Conservation (phyloP, 495 filamentous ascomycete species). For the Jackrogersella multiformis region DNA sequence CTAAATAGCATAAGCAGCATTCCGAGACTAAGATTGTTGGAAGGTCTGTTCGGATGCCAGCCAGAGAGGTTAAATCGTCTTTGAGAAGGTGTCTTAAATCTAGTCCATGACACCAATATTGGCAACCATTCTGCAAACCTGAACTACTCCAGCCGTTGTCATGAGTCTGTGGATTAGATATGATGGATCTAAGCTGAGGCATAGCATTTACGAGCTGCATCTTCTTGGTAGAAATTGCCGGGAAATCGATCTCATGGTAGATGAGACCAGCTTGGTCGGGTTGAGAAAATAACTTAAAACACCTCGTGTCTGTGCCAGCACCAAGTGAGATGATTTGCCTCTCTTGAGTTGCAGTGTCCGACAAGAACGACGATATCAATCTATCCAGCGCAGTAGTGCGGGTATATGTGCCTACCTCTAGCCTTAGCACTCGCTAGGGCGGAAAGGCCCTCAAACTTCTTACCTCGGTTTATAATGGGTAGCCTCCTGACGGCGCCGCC, state of each 20-base stretch:
- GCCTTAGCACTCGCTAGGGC: conserved; percentile 36
- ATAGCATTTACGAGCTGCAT: conserved; percentile 45
- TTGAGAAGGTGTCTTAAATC: conserved; percentile 75
- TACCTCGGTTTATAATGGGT: conserved; percentile 94
- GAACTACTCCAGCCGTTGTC: conserved; percentile 45
- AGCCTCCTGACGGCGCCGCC: conserved; percentile 63
- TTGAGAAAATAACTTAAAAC: conserved; percentile 70
- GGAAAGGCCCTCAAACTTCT: conserved; percentile 30
- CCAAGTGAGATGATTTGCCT: conserved; percentile 95
- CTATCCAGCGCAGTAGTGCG: conserved; percentile 86
- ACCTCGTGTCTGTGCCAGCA: conserved; percentile 91
- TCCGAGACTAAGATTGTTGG: conserved; percentile 91
- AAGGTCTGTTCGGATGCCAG: conserved; percentile 53
- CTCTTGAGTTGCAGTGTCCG: conserved; percentile 43
- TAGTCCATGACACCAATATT: conserved; percentile 80
- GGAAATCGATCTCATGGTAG: conserved; percentile 96
- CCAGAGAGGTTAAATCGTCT: conserved; percentile 33
- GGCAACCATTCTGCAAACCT: conserved; percentile 34
- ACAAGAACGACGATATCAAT: conserved; percentile 77
- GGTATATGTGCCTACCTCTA: conserved; percentile 82
- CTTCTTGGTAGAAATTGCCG: conserved; percentile 74
- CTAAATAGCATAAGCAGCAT: conserved; percentile 91
- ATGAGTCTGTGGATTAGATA: conserved; percentile 39
- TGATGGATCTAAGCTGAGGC: conserved; percentile 43
- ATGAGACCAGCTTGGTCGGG: conserved; percentile 55